Percentiles rank a stretch among this genome's conserved stretches.
Evolutionary conservation across 2,329 filamentous ascomycete genomes (phyloP).

Genomic region (Xylariomycetidae sp.): DNA sequence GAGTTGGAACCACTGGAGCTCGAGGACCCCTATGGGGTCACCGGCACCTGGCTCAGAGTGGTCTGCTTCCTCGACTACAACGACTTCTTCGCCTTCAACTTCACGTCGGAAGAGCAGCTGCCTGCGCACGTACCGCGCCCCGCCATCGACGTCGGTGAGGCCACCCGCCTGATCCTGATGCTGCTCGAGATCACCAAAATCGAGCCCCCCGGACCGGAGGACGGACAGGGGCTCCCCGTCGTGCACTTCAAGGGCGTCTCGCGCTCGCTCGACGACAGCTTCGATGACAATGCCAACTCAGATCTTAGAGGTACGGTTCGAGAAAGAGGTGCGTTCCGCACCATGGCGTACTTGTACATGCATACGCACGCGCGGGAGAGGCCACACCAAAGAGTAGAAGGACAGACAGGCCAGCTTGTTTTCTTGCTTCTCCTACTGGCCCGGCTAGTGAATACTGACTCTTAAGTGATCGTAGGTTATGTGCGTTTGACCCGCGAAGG

Average conservation of each 20-base stretch:
- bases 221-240: conserved; percentile 55
- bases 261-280: conserved; percentile 56
- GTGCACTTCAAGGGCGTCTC: conserved; percentile 65
- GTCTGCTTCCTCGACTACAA: conserved; percentile 60
- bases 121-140: conserved; percentile 40
- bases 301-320: conserved; percentile 52
- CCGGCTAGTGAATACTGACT: no score
- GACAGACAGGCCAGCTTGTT: no score
- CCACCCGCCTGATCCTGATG: conserved; percentile 66
- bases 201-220: conserved; percentile 52
- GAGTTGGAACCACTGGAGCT: conserved; percentile 41
- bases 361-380: no score
- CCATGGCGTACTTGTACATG: no score
- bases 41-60: conserved; percentile 66
- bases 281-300: conserved; percentile 66
- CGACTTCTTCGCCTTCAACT: conserved; percentile 71
- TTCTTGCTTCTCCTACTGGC: no score
- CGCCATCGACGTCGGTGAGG: conserved; percentile 59
- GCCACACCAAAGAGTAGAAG: no score
- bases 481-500: conserved; percentile 64
- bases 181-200: conserved; percentile 58
- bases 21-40: conserved; percentile 65
- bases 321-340: conserved; percentile 21
- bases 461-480: conserved; percentile 37
- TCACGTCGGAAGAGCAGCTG: conserved; percentile 40